phyloP scores from a whole-genome alignment of 306 rosid genomes.

The Hippophae tibetana region DNA sequence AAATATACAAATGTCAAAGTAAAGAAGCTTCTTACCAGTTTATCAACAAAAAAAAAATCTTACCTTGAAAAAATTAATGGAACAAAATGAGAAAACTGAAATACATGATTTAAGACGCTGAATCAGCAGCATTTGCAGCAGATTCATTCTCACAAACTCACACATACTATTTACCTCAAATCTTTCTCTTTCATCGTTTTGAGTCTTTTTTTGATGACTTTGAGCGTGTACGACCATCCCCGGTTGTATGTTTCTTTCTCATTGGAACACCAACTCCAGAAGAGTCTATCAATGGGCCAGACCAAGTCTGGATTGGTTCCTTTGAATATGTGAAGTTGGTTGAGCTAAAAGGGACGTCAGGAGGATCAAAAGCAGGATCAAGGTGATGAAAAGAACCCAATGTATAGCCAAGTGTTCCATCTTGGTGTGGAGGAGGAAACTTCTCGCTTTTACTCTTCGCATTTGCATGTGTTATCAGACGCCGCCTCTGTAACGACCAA shows the following conservation, averaged over 20 bases:
- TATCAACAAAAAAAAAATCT: slow-evolving; percentile 9
- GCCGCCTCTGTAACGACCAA: slow-evolving; percentile 54
- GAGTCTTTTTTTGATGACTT: slow-evolving; percentile 46
- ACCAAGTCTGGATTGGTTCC: slow-evolving; percentile 78
- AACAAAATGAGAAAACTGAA: slow-evolving; percentile 37
- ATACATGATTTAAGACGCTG: slow-evolving; percentile 28
- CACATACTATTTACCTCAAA: slow-evolving; percentile 16
- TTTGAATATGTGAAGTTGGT: slow-evolving; percentile 74
- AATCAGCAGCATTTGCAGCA: slow-evolving; percentile 43
- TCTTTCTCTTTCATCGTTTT: slow-evolving; percentile 20
- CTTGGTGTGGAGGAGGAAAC: slow-evolving; percentile 99
- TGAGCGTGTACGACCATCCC: slow-evolving; percentile 24
- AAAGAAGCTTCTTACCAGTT: slow-evolving; percentile 35
- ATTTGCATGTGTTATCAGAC: slow-evolving; percentile 83
- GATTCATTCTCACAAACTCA: slow-evolving; percentile 32
- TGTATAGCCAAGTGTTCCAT: slow-evolving; percentile 85
- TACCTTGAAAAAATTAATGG: slow-evolving; percentile 25
- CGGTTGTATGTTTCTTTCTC: slow-evolving; percentile 66
- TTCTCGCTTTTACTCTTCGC: slow-evolving; percentile 99
- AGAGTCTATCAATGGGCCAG: slow-evolving; percentile 80
- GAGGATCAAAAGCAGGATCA: slow-evolving; percentile 78
- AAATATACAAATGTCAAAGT: slow-evolving; percentile 56
- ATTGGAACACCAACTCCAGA: slow-evolving; percentile 55
- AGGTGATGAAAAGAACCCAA: slow-evolving; percentile 83
- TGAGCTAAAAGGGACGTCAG: slow-evolving; percentile 73